Conservation (phyloP, 1,139 yeast species). For the Blastobotrys apis region DNA sequence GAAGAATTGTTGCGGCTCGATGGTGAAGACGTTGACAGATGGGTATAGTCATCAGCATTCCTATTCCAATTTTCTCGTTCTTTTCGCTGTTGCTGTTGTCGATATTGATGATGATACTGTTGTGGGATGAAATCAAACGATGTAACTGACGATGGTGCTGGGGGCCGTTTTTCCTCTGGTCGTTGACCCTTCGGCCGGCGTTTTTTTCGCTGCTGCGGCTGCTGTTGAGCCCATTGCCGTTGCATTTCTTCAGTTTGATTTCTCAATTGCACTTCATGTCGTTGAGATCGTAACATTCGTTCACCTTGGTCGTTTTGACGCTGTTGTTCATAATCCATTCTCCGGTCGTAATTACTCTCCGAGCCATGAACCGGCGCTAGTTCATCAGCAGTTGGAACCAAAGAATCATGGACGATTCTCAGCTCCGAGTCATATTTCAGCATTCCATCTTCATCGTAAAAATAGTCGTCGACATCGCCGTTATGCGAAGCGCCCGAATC, state of each 20-base stretch:
- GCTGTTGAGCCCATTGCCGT: constrained; percentile 14
- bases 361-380: too few relatives aligned
- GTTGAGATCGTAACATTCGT: constrained; percentile 11
- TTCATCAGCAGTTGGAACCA: constrained; percentile 18
- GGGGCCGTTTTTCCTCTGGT: background rate
- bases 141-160: background rate
- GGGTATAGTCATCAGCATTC: background rate
- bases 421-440: constrained; percentile 26
- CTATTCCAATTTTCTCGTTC: background rate
- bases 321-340: constrained; percentile 5
- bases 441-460: constrained; percentile 23
- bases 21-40: background rate
- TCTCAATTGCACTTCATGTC: constrained; percentile 14
- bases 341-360: constrained; percentile 1
- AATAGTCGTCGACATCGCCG: constrained; percentile 19
- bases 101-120: constrained; percentile 4
- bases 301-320: constrained; percentile 6
- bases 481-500: constrained; percentile 14
- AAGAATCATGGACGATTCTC: constrained; percentile 26
- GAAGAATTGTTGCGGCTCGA: constrained; percentile 2
- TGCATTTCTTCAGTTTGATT: constrained; percentile 15
- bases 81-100: background rate
- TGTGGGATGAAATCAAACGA: constrained; percentile 10
- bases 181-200: background rate
- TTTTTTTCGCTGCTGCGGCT: background rate